phyloP scores from a whole-genome alignment of 352 stramenopile genomes.

The Globisporangium heterothallicum region DNA sequence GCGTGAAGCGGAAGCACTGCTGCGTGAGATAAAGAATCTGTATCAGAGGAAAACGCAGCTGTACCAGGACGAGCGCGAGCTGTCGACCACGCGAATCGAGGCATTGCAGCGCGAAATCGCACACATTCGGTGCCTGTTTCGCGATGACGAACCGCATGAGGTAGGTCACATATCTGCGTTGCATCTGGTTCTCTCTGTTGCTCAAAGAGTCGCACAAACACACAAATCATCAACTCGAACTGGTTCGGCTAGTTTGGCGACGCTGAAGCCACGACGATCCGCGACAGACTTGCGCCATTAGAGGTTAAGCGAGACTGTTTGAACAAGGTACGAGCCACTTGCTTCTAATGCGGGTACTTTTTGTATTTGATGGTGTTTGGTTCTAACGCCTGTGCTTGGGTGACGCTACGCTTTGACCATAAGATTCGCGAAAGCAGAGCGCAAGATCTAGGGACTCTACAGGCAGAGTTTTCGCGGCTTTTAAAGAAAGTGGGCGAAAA shows the following conservation, averaged over 20 bases:
- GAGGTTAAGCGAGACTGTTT: slow-evolving; percentile 37
- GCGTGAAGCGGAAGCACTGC: slow-evolving; percentile 19
- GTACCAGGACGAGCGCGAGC: slow-evolving; percentile 14
- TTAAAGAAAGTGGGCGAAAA: not conserved
- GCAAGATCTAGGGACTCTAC: not conserved
- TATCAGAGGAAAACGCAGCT: slow-evolving; percentile 11
- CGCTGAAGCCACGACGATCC: slow-evolving; percentile 12
- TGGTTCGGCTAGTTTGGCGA: slow-evolving; percentile 12
- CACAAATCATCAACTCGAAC: no score
- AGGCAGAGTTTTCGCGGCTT: not conserved
- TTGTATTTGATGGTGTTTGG: no score
- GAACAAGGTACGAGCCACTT: slow-evolving; percentile 23
- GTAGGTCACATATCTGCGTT: no score
- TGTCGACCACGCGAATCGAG: slow-evolving; percentile 17
- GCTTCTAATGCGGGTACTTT: no score
- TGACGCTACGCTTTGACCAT: no score
- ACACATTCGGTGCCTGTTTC: slow-evolving; percentile 25
- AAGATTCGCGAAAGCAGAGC: slow-evolving; percentile 10
- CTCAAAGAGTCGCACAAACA: no score
- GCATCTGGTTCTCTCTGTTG: no score
- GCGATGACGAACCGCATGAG: slow-evolving; percentile 22
- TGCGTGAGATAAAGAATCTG: slow-evolving; percentile 1
- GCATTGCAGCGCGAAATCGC: slow-evolving; percentile 32
- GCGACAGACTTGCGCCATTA: slow-evolving; percentile 26
- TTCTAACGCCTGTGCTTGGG: no score